phyloP scores from a whole-genome alignment of 345 rosid species.

The Aquilaria malaccensis region DNA sequence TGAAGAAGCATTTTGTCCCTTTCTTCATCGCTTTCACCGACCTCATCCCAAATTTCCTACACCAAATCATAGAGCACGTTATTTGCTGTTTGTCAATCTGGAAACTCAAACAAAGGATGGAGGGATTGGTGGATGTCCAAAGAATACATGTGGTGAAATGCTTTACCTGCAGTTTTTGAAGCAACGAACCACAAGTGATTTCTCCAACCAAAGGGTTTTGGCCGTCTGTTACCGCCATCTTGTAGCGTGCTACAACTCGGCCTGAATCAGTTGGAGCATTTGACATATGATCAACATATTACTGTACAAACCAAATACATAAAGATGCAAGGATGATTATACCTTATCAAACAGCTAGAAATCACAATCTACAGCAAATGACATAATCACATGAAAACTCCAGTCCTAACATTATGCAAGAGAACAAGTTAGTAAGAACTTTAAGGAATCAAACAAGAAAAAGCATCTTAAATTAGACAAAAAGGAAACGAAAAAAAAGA shows the following conservation, averaged over 20 bases:
- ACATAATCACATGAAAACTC: no score
- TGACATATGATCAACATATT: background rate
- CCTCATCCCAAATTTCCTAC: constrained; percentile 94
- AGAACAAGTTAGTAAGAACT: no score
- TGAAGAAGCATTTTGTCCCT: constrained; percentile 84
- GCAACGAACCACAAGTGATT: constrained; percentile 66
- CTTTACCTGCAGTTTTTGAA: constrained; percentile 70
- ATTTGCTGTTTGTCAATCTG: background rate
- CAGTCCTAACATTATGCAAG: no score
- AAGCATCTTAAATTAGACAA: no score
- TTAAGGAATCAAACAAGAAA: no score
- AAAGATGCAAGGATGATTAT: no score
- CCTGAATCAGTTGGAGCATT: constrained; percentile 15
- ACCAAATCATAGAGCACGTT: constrained; percentile 7
- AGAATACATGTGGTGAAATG: background rate
- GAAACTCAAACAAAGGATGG: background rate
- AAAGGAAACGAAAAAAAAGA: no score
- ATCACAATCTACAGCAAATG: no score
- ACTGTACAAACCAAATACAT: no score
- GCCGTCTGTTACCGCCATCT: constrained; percentile 57
- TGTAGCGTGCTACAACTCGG: constrained; percentile 17
- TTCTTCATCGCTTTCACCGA: constrained; percentile 82
- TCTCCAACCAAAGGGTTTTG: constrained; percentile 71
- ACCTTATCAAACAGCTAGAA: no score
- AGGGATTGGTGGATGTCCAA: no score